Percentiles rank a stretch among this genome's conserved stretches.
phyloP scores from a whole-genome alignment of 2,329 filamentous ascomycete genomes.

The Fusarium drepaniforme region DNA sequence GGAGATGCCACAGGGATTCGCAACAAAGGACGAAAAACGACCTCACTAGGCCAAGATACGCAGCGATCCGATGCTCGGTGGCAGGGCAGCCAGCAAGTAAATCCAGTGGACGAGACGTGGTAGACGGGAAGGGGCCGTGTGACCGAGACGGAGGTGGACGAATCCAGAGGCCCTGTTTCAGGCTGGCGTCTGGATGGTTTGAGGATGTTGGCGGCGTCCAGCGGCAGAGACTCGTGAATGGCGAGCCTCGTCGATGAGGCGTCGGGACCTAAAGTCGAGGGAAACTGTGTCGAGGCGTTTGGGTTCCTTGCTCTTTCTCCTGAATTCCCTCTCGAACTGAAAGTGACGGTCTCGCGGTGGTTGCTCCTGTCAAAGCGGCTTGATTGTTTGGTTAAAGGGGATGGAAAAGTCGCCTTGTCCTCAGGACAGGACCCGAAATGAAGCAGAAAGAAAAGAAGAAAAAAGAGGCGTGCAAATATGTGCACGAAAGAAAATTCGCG shows the following conservation, averaged over 20 bases:
- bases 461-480: constrained; percentile 6
- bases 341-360: constrained; percentile 19
- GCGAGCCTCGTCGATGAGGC: constrained; percentile 27
- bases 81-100: constrained; percentile 21
- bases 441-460: not conserved
- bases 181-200: constrained; percentile 40
- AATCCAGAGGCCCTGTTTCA: constrained; percentile 44
- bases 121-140: constrained; percentile 30
- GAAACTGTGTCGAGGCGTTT: constrained; percentile 23
- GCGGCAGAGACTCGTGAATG: constrained; percentile 31
- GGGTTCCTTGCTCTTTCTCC: constrained; percentile 30
- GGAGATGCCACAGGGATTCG: constrained; percentile 30
- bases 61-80: constrained; percentile 25
- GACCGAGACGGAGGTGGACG: constrained; percentile 33
- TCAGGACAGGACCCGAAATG: constrained; percentile 25
- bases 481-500: constrained; percentile 16
- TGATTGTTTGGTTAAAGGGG: constrained; percentile 7
- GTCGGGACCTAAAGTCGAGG: constrained; percentile 11
- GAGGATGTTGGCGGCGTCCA: constrained; percentile 28
- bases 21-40: constrained; percentile 39
- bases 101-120: constrained; percentile 24
- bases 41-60: constrained; percentile 20
- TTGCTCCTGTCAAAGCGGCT: constrained; percentile 28
- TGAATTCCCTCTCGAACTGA: not conserved
- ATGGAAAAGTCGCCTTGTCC: constrained; percentile 29